Conservation (phyloP, 768 basidiomycete species). For the Boletellus sp. region DNA sequence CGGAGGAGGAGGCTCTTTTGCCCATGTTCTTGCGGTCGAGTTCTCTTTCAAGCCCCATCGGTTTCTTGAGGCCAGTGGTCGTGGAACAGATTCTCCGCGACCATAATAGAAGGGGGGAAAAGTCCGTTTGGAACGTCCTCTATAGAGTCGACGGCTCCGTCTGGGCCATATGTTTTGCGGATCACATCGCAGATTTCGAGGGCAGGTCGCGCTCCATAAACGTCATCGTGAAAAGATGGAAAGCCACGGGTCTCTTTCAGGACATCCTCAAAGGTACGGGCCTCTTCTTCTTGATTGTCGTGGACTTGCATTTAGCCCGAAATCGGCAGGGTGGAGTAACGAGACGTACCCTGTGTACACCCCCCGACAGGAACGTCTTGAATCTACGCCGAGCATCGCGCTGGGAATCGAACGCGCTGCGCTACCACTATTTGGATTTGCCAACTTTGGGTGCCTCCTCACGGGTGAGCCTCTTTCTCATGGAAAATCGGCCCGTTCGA, state of each 20-base stretch:
- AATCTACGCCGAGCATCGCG: conserved; percentile 14
- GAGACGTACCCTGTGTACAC: conserved; percentile 26
- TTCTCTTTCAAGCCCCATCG: conserved; percentile 12
- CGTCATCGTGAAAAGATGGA: conserved; percentile 14
- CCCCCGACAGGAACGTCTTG: conserved; percentile 10
- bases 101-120: conserved; percentile 1
- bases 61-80: conserved; percentile 18
- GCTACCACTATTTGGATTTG: conserved; percentile 41
- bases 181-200: conserved; percentile 12
- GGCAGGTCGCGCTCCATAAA: conserved; percentile 14
- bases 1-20: conserved; percentile 19
- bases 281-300: background rate
- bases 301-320: background rate
- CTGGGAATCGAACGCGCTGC: conserved; percentile 45
- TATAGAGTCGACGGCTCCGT: conserved; percentile 6
- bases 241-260: conserved; percentile 11
- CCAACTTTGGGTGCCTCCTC: conserved; percentile 44
- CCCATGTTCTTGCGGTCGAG: conserved; percentile 18
- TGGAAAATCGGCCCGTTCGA: no score
- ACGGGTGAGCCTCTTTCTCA: conserved; percentile 27
- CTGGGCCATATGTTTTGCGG: conserved; percentile 23
- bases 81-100: conserved; percentile 9
- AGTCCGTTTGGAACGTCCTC: conserved; percentile 19
- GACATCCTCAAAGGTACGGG: conserved; percentile 22
- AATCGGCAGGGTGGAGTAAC: conserved; percentile 19